Conservation (phyloP, 1,139 yeast species). For the Diutina siamensis region DNA sequence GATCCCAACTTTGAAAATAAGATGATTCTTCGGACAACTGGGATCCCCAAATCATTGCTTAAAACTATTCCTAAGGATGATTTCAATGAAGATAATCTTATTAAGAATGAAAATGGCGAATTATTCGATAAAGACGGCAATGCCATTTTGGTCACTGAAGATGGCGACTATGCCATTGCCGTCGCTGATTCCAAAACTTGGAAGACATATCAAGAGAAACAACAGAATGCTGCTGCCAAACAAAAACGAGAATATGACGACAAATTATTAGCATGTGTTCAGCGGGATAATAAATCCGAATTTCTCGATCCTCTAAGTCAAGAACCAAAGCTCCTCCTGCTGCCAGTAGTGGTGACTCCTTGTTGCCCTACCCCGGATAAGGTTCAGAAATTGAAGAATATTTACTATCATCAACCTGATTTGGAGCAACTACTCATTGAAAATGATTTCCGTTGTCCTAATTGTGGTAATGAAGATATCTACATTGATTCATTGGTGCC, state of each 20-base stretch:
- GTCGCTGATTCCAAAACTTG: constrained; percentile 91
- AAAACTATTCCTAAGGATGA: constrained; percentile 54
- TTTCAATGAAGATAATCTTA: constrained; percentile 32
- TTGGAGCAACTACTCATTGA: constrained; percentile 69
- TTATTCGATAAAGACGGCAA: constrained; percentile 55
- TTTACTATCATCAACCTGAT: constrained; percentile 26
- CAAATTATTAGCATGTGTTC: constrained; percentile 23
- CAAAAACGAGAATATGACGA: constrained; percentile 31
- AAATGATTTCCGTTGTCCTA: constrained; percentile 84
- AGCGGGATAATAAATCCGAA: constrained; percentile 30
- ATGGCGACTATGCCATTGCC: constrained; percentile 91
- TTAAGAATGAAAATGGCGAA: constrained; percentile 35
- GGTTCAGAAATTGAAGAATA: constrained; percentile 39
- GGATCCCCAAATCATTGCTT: constrained; percentile 90
- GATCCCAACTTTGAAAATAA: constrained; percentile 94
- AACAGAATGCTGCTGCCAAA: constrained; percentile 39
- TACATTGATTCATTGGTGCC: constrained; percentile 59
- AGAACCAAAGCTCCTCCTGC: constrained; percentile 45
- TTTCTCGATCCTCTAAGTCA: constrained; percentile 50
- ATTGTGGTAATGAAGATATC: constrained; percentile 64
- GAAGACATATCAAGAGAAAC: constrained; percentile 73
- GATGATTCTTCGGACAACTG: constrained; percentile 84
- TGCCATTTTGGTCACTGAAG: constrained; percentile 76
- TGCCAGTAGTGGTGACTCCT: constrained; percentile 75
- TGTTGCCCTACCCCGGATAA: constrained; percentile 54